Evolutionary conservation across 768 basidiomycete species (phyloP), one percentile per base, ranked within the genome.

Genomic region (Neoboletus brunneissimus): DNA sequence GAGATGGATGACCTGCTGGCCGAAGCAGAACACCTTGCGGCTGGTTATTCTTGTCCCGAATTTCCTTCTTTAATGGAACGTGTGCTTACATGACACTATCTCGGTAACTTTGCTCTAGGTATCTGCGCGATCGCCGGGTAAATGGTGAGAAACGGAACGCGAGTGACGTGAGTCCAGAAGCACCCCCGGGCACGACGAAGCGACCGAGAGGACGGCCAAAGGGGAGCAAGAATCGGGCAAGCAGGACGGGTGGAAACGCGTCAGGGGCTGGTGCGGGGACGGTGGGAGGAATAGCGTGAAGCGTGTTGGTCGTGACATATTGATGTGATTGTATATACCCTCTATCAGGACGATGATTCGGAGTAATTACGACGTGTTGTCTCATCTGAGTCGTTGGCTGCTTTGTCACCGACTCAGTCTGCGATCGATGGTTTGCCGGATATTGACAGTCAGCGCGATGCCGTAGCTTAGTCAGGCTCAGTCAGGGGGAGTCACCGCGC

Each of bases 161-260:
- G 31, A 50, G 58, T 57, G 67, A 61, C 43, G 61, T 58, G 58
- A 68, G 48, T 44, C 58, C 57, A 73, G 78, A 68, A 67, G 74
- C 40, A 18, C 51, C 67, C 6, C 27, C 60, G 37, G 58, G 64
- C 1, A 60, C 68, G 15, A 62, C 67, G 8, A 88, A 87, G 58
- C 71, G 85, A 15, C 83, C 86, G 0, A 75, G 87, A 42, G 87
- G 87, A 27, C 73, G 87, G 10, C 87, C 87, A 34, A 86, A 84
- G 63, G 87, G 87, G 2, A 89, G 87, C 67, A 87, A 85, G 70
- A 88, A 87, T 31, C 68, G 71, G 47, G 58, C 58, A 0, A 57
- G 63, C 47, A 66, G 52, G 50, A 10, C 62, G 40, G 57, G 61
- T 16, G 68, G 63, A 18, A 56, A 60, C 42, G 50, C 34, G 13